A percentile compares a stretch with the other conserved stretches of the same genome.
Evolutionary conservation across 208 protist genomes (phyloP).

Genomic region (Leishmania tarentolae): DNA sequence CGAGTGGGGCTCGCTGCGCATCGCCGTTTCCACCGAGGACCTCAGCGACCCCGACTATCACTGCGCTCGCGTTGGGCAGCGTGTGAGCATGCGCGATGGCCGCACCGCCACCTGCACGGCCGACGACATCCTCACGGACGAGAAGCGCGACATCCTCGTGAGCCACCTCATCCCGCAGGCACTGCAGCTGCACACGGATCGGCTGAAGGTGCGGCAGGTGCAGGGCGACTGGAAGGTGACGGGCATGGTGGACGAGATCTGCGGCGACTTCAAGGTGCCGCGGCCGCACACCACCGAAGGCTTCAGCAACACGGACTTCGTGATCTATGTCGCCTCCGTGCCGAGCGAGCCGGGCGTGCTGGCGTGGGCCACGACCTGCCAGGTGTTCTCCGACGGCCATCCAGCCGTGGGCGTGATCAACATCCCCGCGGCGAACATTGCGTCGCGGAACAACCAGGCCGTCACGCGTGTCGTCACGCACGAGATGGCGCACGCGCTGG

Average conservation of each 20-base stretch:
- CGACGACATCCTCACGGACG: conserved; percentile 37
- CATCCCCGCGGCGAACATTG: conserved; percentile 43
- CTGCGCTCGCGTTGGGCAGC: conserved; percentile 37
- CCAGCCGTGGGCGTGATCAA: conserved; percentile 57
- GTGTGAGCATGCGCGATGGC: conserved; percentile 22
- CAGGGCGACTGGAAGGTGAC: conserved; percentile 21
- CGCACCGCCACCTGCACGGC: conserved; percentile 23
- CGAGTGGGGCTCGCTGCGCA: conserved; percentile 45
- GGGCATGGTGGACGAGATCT: not conserved
- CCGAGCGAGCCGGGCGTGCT: conserved; percentile 11
- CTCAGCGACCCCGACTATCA: conserved; percentile 36
- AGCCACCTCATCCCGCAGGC: conserved; percentile 44
- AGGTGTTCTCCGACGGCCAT: conserved; percentile 9
- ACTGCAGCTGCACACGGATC: conserved; percentile 53
- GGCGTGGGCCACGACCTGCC: conserved; percentile 59
- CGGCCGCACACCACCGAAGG: conserved; percentile 35
- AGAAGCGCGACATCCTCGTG: conserved; percentile 37
- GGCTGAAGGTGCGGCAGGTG: conserved; percentile 46
- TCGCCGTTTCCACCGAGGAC: conserved; percentile 37
- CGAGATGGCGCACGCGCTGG: conserved; percentile 88
- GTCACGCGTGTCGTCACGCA: conserved; percentile 51
- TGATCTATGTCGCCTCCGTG: conserved; percentile 67
- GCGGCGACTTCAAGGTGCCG: conserved; percentile 16
- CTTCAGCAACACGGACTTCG: conserved; percentile 52
- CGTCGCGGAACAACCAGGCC: not conserved